These are phyloP conservation scores for Phialocephala subalpina DNA, from an alignment of 2,329 filamentous ascomycete genomes.

Conservation along the genomic window DNA sequence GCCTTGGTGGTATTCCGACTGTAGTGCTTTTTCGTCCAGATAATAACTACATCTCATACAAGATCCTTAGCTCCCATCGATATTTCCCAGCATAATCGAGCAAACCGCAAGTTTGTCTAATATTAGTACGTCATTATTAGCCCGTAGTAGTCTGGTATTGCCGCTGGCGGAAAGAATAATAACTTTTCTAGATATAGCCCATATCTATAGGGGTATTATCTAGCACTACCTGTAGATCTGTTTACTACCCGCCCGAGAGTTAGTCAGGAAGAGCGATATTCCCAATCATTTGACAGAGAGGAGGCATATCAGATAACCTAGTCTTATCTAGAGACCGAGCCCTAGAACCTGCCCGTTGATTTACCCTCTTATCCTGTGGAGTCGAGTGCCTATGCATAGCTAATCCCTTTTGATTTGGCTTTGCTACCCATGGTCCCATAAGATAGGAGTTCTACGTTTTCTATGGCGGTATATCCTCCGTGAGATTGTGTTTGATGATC, in stretches of 20 bases:
- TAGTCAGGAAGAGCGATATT: background rate
- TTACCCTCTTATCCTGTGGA: background rate
- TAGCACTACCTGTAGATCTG: background rate
- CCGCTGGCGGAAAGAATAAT: slow-evolving; percentile 1
- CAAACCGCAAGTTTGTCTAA: background rate
- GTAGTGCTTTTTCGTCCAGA: background rate
- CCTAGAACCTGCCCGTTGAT: background rate
- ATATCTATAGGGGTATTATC: background rate
- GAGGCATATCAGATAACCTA: background rate
- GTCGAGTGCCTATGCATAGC: background rate
- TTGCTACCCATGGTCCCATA: background rate
- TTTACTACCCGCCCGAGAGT: background rate
- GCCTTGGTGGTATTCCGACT: background rate
- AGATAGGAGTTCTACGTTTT: background rate
- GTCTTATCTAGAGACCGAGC: background rate
- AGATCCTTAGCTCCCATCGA: background rate
- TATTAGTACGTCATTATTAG: background rate
- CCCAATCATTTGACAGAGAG: background rate
- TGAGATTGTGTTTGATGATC: background rate
- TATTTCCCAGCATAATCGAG: background rate
- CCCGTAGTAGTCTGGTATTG: background rate
- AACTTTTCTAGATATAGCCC: background rate
- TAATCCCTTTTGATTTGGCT: background rate
- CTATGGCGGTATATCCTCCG: background rate
- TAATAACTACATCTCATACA: background rate